A percentile compares a stretch with the other conserved stretches of the same genome.
phyloP scores from a whole-genome alignment of 345 rosid species.

The Lepidium africanum region DNA sequence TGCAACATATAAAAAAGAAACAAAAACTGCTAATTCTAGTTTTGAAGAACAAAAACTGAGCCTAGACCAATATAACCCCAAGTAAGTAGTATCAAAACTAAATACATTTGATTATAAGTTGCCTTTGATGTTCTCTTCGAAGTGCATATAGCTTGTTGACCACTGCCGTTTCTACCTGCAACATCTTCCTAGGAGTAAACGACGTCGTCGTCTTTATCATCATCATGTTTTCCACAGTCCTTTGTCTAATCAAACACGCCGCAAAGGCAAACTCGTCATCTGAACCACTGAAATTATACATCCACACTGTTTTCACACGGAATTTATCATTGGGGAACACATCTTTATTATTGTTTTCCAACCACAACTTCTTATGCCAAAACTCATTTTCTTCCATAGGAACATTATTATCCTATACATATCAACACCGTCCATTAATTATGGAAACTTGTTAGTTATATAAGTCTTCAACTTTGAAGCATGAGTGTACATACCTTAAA shows the following conservation, averaged over 20 bases:
- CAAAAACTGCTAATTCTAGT: too few relatives aligned
- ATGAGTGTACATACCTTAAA: neutral
- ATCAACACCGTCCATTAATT: neutral
- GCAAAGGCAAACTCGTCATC: neutral
- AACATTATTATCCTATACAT: neutral
- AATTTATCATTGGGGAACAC: neutral
- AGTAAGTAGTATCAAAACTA: too few relatives aligned
- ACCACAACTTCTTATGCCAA: neutral
- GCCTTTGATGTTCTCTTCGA: too few relatives aligned
- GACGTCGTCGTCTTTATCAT: slow-evolving; percentile 40
- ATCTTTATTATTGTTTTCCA: neutral
- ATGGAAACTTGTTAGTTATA: slow-evolving; percentile 1
- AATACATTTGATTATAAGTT: too few relatives aligned
- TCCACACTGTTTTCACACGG: neutral
- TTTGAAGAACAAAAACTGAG: too few relatives aligned
- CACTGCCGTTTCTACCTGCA: neutral
- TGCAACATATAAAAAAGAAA: too few relatives aligned
- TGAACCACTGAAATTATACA: neutral
- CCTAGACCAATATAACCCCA: too few relatives aligned
- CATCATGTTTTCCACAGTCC: neutral
- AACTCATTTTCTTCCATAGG: neutral
- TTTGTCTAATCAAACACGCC: neutral
- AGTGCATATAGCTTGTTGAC: too few relatives aligned
- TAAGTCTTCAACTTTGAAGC: neutral
- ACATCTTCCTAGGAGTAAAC: slow-evolving; percentile 25